Evolutionary conservation across 2,329 filamentous ascomycete species (phyloP).

Genomic region (Clonostachys solani): DNA sequence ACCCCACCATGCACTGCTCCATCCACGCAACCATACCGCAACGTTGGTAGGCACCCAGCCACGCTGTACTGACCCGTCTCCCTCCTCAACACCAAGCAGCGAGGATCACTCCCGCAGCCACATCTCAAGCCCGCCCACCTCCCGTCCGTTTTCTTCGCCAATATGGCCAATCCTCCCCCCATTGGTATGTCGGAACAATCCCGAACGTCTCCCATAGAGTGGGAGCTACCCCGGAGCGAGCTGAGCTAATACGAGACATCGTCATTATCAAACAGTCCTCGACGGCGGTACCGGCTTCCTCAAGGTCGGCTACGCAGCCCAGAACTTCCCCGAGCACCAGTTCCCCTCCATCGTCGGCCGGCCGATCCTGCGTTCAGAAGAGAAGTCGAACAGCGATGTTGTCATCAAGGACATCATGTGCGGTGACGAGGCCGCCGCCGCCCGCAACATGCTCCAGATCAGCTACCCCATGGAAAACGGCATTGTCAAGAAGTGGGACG

Average conservation of each 20-base stretch:
- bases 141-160: conserved; percentile 9
- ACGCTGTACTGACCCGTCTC: not conserved
- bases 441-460: conserved; percentile 95
- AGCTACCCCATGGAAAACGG: conserved; percentile 99
- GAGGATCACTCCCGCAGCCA: not conserved
- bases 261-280: conserved; percentile 63
- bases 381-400: conserved; percentile 59
- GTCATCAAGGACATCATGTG: conserved; percentile 99
- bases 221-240: not conserved
- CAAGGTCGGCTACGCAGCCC: conserved; percentile 97
- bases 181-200: conserved; percentile 36
- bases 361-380: conserved; percentile 94
- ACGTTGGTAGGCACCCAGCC: conserved; percentile 2
- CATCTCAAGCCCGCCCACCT: not conserved
- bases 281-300: conserved; percentile 99
- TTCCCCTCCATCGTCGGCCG: conserved; percentile 98
- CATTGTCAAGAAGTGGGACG: conserved; percentile 99
- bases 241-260: not conserved
- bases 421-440: conserved; percentile 94
- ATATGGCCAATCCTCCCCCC: conserved; percentile 48
- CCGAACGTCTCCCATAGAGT: not conserved
- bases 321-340: conserved; percentile 99
- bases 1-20: conserved; percentile 22
- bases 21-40: conserved; percentile 1
- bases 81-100: not conserved